A percentile compares a stretch with the other conserved stretches of the same genome.
phyloP scores from a whole-genome alignment of 805 yeast species.

The Barnettozyma sp. region DNA sequence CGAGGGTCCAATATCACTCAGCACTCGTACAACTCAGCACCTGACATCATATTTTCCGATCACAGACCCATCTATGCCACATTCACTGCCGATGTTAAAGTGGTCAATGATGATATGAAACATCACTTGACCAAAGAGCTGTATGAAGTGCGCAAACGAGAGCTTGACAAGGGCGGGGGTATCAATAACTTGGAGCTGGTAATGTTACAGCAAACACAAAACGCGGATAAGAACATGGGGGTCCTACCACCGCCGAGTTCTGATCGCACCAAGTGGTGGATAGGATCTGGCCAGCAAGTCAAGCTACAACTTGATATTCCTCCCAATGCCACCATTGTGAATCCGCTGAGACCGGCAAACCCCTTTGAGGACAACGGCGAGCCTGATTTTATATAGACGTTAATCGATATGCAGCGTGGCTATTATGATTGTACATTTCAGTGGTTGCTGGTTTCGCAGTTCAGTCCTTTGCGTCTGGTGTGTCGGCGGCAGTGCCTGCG shows the following conservation, averaged over 20 bases:
- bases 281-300: slow-evolving; percentile 52
- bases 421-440: no score
- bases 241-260: slow-evolving; percentile 86
- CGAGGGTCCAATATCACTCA: slow-evolving; percentile 56
- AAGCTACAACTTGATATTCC: slow-evolving; percentile 48
- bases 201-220: slow-evolving; percentile 20
- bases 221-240: slow-evolving; percentile 18
- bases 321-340: slow-evolving; percentile 39
- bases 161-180: slow-evolving; percentile 8
- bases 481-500: no score
- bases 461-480: no score
- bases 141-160: slow-evolving; percentile 39
- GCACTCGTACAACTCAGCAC: slow-evolving; percentile 50
- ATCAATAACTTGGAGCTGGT: slow-evolving; percentile 3
- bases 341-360: slow-evolving; percentile 63
- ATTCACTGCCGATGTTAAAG: slow-evolving; percentile 55
- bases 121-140: slow-evolving; percentile 45
- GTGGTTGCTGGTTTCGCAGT: no score
- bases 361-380: slow-evolving; percentile 56
- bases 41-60: slow-evolving; percentile 64
- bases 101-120: slow-evolving; percentile 53
- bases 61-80: slow-evolving; percentile 84
- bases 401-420: no score
- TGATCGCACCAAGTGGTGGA: slow-evolving; percentile 87
- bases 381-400: slow-evolving; percentile 16